These are phyloP conservation scores for Syzygium aromaticum DNA, from an alignment of 345 rosid genomes.

Conservation along the genomic window DNA sequence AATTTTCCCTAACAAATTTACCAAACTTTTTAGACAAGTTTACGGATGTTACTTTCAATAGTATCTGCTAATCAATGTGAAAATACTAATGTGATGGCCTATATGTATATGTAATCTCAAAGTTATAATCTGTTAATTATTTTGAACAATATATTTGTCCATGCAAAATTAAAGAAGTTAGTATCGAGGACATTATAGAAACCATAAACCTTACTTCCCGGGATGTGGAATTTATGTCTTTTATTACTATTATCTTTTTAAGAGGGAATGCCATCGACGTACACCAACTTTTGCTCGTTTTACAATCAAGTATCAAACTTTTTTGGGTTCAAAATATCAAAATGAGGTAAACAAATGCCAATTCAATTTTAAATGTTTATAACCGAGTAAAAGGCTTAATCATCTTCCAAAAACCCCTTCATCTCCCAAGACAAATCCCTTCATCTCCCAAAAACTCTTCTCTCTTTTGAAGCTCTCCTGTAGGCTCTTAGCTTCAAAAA, in stretches of 20 bases:
- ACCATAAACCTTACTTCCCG: background rate
- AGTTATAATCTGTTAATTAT: background rate
- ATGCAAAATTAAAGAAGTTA: too few species aligned
- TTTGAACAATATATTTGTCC: background rate
- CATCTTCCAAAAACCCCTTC: too few species aligned
- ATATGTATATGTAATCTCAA: background rate
- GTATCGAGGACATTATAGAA: background rate
- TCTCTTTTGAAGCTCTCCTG: too few species aligned
- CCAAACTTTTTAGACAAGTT: background rate
- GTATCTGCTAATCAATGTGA: background rate
- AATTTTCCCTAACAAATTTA: background rate
- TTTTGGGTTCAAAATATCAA: background rate
- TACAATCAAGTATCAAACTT: background rate
- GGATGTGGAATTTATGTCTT: background rate
- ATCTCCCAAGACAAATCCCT: too few species aligned
- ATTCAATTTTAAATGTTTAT: too few species aligned
- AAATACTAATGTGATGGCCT: background rate
- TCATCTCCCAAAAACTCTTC: too few species aligned
- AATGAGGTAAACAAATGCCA: background rate
- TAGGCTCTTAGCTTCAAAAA: too few species aligned
- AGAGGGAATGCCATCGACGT: background rate
- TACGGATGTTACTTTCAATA: background rate
- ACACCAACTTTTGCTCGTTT: background rate
- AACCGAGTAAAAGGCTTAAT: too few species aligned
- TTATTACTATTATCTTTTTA: background rate